Conservation (phyloP, 2,329 filamentous ascomycete species). For the Alternaria gansuensis region DNA sequence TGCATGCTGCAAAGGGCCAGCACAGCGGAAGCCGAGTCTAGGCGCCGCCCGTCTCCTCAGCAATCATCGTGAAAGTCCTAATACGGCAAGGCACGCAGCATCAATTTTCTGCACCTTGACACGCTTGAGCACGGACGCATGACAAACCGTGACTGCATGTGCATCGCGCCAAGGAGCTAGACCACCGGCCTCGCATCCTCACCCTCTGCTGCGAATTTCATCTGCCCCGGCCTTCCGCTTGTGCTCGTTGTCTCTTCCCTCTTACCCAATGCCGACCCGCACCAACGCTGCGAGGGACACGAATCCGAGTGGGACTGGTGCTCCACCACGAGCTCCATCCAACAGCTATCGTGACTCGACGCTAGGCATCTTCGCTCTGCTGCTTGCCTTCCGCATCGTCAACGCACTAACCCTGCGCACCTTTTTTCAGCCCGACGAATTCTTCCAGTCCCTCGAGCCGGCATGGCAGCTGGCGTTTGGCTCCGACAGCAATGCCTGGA, state of each 20-base stretch:
- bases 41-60: conserved; percentile 33
- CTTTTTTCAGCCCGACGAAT: conserved; percentile 98
- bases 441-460: conserved; percentile 93
- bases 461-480: conserved; percentile 92
- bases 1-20: conserved; percentile 22
- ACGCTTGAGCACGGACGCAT: conserved; percentile 37
- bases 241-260: conserved; percentile 31
- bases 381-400: conserved; percentile 76
- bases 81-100: conserved; percentile 39
- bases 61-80: conserved; percentile 49
- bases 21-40: conserved; percentile 35
- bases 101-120: conserved; percentile 38
- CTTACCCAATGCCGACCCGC: conserved; percentile 45
- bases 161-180: conserved; percentile 34
- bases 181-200: conserved; percentile 34
- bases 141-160: conserved; percentile 27
- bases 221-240: conserved; percentile 32
- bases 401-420: conserved; percentile 83
- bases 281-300: conserved; percentile 45
- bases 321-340: conserved; percentile 30
- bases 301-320: conserved; percentile 35
- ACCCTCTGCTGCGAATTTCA: conserved; percentile 27
- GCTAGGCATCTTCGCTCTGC: conserved; percentile 40
- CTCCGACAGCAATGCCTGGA: conserved; percentile 78
- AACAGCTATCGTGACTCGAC: conserved; percentile 47